Percentiles rank a stretch among this genome's conserved stretches.
These are phyloP conservation scores for Elongisporangium anandrum DNA, from an alignment of 352 stramenopile genomes.

Conservation along the genomic window DNA sequence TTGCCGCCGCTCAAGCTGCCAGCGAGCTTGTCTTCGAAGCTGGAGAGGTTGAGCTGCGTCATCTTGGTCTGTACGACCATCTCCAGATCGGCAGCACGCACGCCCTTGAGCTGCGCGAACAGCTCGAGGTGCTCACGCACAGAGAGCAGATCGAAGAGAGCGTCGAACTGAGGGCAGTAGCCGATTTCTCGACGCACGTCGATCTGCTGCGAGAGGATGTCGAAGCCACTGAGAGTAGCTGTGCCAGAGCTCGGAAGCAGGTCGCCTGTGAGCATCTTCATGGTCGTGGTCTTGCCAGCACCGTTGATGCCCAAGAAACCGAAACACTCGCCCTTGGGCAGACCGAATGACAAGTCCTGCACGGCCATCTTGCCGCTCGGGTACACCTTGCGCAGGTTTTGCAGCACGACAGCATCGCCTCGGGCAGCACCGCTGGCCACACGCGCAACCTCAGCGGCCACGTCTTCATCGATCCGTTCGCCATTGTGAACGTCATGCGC, in stretches of 20 bases:
- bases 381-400: conserved; percentile 59
- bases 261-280: conserved; percentile 76
- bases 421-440: conserved; percentile 7
- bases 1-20: conserved; percentile 75
- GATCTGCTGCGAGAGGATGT: conserved; percentile 70
- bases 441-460: conserved; percentile 3
- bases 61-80: conserved; percentile 75
- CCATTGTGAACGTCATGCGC: conserved; percentile 5
- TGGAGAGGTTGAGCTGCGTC: conserved; percentile 71
- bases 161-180: conserved; percentile 93
- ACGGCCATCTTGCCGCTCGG: conserved; percentile 82
- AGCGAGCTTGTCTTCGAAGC: conserved; percentile 62
- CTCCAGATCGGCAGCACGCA: conserved; percentile 30
- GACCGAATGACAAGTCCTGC: conserved; percentile 62
- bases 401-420: conserved; percentile 22
- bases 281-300: conserved; percentile 82
- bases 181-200: conserved; percentile 77
- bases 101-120: conserved; percentile 87
- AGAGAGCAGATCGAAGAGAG: conserved; percentile 74
- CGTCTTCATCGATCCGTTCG: conserved; percentile 2
- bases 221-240: conserved; percentile 58
- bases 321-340: conserved; percentile 64
- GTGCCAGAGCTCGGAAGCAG: conserved; percentile 50
- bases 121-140: conserved; percentile 85
- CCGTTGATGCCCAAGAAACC: conserved; percentile 89